Conservation (phyloP, 495 filamentous ascomycete genomes). For the Penicillium angulare region DNA sequence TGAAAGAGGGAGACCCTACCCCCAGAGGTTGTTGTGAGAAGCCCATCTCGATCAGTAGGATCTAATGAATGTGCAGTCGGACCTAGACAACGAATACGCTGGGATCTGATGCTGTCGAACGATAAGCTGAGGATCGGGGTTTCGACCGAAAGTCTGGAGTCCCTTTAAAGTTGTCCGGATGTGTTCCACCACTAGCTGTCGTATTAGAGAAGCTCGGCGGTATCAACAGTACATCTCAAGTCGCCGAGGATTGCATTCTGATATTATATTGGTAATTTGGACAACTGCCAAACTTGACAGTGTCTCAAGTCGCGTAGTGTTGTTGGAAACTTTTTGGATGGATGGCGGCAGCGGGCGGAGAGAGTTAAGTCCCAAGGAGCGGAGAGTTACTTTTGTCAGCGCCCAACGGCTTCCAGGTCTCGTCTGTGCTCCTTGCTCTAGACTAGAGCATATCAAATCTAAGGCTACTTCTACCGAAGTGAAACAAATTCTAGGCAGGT, state of each 20-base stretch:
- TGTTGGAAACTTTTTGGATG: constrained; percentile 4
- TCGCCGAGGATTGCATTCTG: constrained; percentile 15
- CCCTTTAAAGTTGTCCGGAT: constrained; percentile 10
- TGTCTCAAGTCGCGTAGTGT: constrained; percentile 6
- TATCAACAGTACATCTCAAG: constrained; percentile 18
- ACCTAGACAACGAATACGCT: neutral
- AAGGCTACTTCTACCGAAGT: constrained; percentile 1
- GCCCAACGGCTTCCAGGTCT: constrained; percentile 4
- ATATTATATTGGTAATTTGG: neutral
- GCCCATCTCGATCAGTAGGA: constrained; percentile 15
- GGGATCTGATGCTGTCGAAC: neutral
- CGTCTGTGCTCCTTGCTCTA: constrained; percentile 10
- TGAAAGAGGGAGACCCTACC: constrained; percentile 25
- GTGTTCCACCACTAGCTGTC: constrained; percentile 9
- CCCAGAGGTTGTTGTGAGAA: constrained; percentile 16
- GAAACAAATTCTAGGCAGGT: constrained; percentile 1
- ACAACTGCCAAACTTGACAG: constrained; percentile 3
- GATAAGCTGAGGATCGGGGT: constrained; percentile 1
- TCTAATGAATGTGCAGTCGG: too few species aligned
- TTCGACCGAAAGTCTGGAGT: constrained; percentile 5
- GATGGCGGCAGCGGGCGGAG: constrained; percentile 13
- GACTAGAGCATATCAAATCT: neutral
- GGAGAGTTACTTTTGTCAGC: constrained; percentile 28
- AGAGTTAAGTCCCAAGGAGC: constrained; percentile 8
- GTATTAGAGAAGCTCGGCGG: constrained; percentile 10